Evolutionary conservation across 2,329 filamentous ascomycete genomes (phyloP), one percentile per base, ranked within the genome.

Genomic region (Beauveria sp.): DNA sequence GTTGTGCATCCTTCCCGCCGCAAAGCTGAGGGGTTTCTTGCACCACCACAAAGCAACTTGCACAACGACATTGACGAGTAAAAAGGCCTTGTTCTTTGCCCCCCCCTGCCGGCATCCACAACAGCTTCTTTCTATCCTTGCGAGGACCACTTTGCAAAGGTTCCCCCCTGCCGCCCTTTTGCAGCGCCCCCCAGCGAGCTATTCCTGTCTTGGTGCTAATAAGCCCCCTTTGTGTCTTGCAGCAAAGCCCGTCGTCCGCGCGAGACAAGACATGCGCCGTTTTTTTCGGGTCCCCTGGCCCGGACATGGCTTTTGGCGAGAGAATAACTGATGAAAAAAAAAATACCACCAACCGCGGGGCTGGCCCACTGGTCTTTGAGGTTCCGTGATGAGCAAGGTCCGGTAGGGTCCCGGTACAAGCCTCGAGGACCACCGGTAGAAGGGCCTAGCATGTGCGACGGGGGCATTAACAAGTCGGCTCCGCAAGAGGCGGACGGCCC

Each of bases 171-270:
- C 37, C 44, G 22, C 24, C 26, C 18, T 37, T 34, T 37, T 14
- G 34, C 34, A 37, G 34, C 30, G 30, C 30, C 10, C 5, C 30
- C 26, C n/a, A 53, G 46, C 46, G 46, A 52, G 56, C 48, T 59
- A 59, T 59, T 52, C 56, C 56, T 52, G 44, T 59, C 48, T 34
- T 44, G 56, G 56, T 37, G 16, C n/a, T 14, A 34, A 37, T 37
- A 37, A 37, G 34, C 34, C 34, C 20, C 56, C 56, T 40, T 40
- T 58, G 56, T 59, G 56, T 59, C 56, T 59, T 59, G 56, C 56
- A 59, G 48, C 12, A 26, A 40, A 34, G 34, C 22, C 28, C n/a
- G 43, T 43, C 16, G 28, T 50, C 47, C 37, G 34, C 37, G 24
- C 55, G 37, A 59, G 18, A 48, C 24, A 26, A 16, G 34, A 59